A percentile compares a stretch with the other conserved stretches of the same genome.
Conservation (phyloP, 148 eudicot genomes). For the Rhododendron kiyosumense region DNA sequence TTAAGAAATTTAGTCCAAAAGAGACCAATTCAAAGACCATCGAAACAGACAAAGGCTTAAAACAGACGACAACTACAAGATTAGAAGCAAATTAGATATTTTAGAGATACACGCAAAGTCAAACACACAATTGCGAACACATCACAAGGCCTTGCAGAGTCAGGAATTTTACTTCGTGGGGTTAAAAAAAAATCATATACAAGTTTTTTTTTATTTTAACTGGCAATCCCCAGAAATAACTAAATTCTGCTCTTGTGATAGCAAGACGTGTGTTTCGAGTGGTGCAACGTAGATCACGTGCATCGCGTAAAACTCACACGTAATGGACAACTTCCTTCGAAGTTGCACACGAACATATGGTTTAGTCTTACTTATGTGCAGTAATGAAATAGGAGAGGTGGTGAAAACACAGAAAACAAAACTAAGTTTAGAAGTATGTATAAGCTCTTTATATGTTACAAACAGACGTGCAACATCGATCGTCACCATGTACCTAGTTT, state of each 20-base stretch:
- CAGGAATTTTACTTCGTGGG: too few relatives aligned
- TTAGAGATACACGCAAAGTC: too few relatives aligned
- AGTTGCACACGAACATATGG: background rate
- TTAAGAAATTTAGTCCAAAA: too few relatives aligned
- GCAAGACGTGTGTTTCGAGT: background rate
- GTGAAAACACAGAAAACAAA: background rate
- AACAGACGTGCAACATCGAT: background rate
- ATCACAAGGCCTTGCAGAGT: too few relatives aligned
- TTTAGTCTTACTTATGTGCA: background rate
- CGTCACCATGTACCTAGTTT: background rate
- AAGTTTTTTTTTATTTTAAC: too few relatives aligned
- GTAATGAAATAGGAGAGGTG: background rate
- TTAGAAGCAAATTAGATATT: too few relatives aligned
- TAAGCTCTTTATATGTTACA: constrained; percentile 5
- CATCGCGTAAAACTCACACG: background rate
- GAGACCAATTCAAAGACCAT: too few relatives aligned
- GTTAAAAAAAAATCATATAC: too few relatives aligned
- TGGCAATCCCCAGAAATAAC: too few relatives aligned
- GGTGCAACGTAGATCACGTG: background rate
- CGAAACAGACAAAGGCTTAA: too few relatives aligned
- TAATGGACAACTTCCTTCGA: background rate
- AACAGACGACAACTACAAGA: too few relatives aligned
- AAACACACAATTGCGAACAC: too few relatives aligned
- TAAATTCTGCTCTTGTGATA: background rate
- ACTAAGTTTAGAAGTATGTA: background rate